Percentiles rank a stretch among this genome's conserved stretches.
Conservation (phyloP, 768 basidiomycete genomes). For the Pleurotus eryngii region DNA sequence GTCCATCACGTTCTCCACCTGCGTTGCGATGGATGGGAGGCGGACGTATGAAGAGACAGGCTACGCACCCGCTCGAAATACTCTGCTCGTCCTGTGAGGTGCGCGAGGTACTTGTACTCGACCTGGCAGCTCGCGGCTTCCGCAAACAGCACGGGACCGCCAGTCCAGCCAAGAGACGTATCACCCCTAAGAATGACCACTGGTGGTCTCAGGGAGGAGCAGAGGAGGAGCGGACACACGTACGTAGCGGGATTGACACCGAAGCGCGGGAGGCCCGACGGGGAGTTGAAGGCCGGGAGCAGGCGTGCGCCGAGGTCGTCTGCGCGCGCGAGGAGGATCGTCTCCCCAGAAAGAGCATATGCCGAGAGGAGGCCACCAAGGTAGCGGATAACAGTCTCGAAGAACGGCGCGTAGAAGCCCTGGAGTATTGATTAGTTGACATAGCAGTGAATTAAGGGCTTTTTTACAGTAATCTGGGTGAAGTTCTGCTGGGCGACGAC, state of each 20-base stretch:
- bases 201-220: neutral
- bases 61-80: slow-evolving; percentile 37
- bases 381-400: slow-evolving; percentile 75
- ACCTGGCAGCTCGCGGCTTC: slow-evolving; percentile 56
- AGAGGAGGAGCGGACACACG: slow-evolving; percentile 11
- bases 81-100: slow-evolving; percentile 56
- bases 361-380: slow-evolving; percentile 77
- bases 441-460: neutral
- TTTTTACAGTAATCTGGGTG: slow-evolving; percentile 25
- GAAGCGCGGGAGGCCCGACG: slow-evolving; percentile 60
- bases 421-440: slow-evolving; percentile 12
- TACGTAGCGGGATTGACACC: slow-evolving; percentile 55
- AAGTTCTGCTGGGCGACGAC: slow-evolving; percentile 46
- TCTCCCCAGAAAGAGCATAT: slow-evolving; percentile 67
- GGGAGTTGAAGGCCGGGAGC: slow-evolving; percentile 61
- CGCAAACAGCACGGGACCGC: slow-evolving; percentile 27
- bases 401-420: slow-evolving; percentile 46
- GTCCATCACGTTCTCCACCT: slow-evolving; percentile 38
- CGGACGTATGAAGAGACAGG: neutral
- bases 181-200: slow-evolving; percentile 24
- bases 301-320: slow-evolving; percentile 65
- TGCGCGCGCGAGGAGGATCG: slow-evolving; percentile 56
- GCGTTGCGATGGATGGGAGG: too few species aligned
- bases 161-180: slow-evolving; percentile 28
- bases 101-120: slow-evolving; percentile 76